Evolutionary conservation across 2,329 filamentous ascomycete genomes (phyloP).

Genomic region (Hirsutella thompsonii): DNA sequence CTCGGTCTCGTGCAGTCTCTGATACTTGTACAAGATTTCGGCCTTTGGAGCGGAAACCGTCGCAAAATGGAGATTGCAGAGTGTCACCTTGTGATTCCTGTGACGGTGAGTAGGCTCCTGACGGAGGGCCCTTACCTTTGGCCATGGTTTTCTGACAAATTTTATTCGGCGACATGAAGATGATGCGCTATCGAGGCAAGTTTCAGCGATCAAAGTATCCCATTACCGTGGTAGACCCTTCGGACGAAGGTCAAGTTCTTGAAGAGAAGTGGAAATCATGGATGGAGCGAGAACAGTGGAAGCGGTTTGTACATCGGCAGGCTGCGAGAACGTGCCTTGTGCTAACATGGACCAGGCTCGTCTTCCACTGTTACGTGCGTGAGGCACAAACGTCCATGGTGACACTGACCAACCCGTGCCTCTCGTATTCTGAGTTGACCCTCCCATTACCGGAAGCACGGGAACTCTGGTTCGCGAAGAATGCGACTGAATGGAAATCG

Average conservation of each 20-base stretch:
- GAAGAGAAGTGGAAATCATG: conserved; percentile 54
- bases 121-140: neutral
- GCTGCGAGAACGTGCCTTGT: neutral
- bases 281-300: conserved; percentile 53
- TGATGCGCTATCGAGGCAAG: conserved; percentile 42
- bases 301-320: conserved; percentile 30
- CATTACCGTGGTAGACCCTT: conserved; percentile 32
- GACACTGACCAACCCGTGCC: conserved; percentile 47
- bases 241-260: conserved; percentile 42
- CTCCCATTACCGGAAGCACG: conserved; percentile 50
- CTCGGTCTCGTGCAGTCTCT: conserved; percentile 36
- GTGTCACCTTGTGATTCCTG: conserved; percentile 30
- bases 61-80: conserved; percentile 45
- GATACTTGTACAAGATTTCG: conserved; percentile 34
- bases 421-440: conserved; percentile 57
- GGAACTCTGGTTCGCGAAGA: conserved; percentile 52
- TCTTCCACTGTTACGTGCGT: conserved; percentile 50
- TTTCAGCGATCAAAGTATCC: conserved; percentile 45
- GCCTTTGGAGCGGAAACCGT: conserved; percentile 40
- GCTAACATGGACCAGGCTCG: conserved; percentile 29
- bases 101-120: conserved; percentile 22
- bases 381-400: conserved; percentile 58
- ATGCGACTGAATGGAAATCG: conserved; percentile 51
- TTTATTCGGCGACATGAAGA: conserved; percentile 18
- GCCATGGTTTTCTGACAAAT: neutral